These are phyloP conservation scores for Suillus discolor DNA, from an alignment of 768 basidiomycete genomes.

Conservation along the genomic window DNA sequence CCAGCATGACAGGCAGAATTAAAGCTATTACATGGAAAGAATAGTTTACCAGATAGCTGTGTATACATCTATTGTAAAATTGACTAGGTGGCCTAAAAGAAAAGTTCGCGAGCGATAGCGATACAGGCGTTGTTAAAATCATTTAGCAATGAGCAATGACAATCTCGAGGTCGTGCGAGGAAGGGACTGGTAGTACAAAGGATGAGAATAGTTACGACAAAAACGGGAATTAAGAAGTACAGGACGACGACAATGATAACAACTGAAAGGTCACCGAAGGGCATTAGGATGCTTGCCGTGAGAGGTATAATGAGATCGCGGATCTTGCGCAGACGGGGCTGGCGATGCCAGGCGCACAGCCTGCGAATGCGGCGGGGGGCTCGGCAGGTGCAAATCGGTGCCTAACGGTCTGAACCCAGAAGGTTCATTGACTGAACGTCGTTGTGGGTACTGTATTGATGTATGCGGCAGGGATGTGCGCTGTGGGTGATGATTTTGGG, in stretches of 20 bases:
- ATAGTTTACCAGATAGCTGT: conserved; percentile 17
- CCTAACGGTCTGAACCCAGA: conserved; percentile 51
- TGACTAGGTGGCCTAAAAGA: conserved; percentile 24
- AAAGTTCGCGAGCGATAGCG: conserved; percentile 31
- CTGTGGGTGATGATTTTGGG: conserved; percentile 34
- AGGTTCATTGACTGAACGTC: conserved; percentile 60
- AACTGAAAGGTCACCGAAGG: conserved; percentile 41
- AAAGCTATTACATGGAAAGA: conserved; percentile 35
- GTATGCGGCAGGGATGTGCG: conserved; percentile 45
- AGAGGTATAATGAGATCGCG: conserved; percentile 39
- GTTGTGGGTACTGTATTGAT: conserved; percentile 52
- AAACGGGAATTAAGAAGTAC: conserved; percentile 15
- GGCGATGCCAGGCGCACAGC: conserved; percentile 46
- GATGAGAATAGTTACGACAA: conserved; percentile 19
- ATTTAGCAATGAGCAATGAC: conserved; percentile 27
- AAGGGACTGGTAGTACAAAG: conserved; percentile 23
- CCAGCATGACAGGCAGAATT: conserved; percentile 1
- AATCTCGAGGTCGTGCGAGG: conserved; percentile 31
- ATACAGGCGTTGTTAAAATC: conserved; percentile 33
- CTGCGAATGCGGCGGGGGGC: conserved; percentile 43
- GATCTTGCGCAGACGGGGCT: conserved; percentile 38
- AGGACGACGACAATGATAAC: conserved; percentile 15
- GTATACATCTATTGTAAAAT: conserved; percentile 36
- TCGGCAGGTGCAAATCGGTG: conserved; percentile 53
- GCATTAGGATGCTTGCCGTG: conserved; percentile 51